A percentile compares a stretch with the other conserved stretches of the same genome.
These are phyloP conservation scores for Athelia sp. DNA, from an alignment of 1,284 basidiomycete species.

Conservation along the genomic window DNA sequence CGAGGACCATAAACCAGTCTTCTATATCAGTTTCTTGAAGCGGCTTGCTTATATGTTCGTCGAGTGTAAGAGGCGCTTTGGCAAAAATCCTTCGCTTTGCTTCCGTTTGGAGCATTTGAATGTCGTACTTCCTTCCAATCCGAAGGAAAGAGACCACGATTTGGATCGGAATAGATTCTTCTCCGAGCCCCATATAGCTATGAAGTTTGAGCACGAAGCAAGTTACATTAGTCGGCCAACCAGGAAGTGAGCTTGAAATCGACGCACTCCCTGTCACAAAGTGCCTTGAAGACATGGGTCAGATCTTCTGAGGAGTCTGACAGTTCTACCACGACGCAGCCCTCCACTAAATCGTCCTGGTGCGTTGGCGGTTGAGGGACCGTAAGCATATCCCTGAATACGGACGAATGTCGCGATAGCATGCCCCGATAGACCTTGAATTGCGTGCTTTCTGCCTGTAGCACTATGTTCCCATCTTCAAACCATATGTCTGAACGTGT, in stretches of 20 bases:
- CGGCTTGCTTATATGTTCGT: too few relatives aligned
- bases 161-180: too few relatives aligned
- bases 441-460: slow-evolving; percentile 14
- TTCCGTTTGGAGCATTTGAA: too few relatives aligned
- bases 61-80: too few relatives aligned
- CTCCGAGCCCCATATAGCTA: too few relatives aligned
- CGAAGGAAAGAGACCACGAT: too few relatives aligned
- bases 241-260: not conserved
- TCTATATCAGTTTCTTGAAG: too few relatives aligned
- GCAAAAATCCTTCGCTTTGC: too few relatives aligned
- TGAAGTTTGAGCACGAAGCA: too few relatives aligned
- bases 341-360: slow-evolving; percentile 14
- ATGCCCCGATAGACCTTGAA: slow-evolving; percentile 17
- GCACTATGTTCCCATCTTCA: slow-evolving; percentile 19
- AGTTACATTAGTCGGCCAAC: too few relatives aligned
- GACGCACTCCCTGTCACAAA: slow-evolving; percentile 18
- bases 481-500: slow-evolving; percentile 7
- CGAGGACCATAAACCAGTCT: too few relatives aligned
- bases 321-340: slow-evolving; percentile 18
- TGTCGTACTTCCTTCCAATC: too few relatives aligned
- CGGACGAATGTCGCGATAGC: slow-evolving; percentile 12
- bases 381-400: slow-evolving; percentile 18
- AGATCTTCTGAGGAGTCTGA: slow-evolving; percentile 17
- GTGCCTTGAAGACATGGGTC: slow-evolving; percentile 19
- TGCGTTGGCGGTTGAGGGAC: slow-evolving; percentile 4